phyloP scores from a whole-genome alignment of 495 filamentous ascomycete genomes.

The Aspergillus nidulans region DNA sequence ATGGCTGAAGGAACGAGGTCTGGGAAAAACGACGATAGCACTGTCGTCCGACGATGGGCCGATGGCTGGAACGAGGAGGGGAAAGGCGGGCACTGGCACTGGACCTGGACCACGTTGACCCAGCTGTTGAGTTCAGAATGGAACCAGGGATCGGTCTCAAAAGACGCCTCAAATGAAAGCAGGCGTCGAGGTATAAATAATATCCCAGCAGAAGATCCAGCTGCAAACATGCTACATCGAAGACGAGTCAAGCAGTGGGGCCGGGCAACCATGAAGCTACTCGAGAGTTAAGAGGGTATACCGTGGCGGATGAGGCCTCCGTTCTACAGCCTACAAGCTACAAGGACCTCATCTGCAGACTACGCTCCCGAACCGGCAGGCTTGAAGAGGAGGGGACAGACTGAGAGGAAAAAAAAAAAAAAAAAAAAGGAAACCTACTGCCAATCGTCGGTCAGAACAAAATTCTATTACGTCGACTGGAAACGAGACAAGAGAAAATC shows the following conservation, averaged over 20 bases:
- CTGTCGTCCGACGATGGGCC: slow-evolving; percentile 10
- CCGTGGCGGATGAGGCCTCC: background rate
- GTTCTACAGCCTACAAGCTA: background rate
- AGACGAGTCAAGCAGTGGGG: background rate
- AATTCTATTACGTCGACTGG: background rate
- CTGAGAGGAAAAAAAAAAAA: slow-evolving; percentile 3
- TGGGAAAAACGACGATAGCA: background rate
- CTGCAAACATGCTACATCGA: background rate
- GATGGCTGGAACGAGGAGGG: slow-evolving; percentile 4
- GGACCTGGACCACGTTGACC: background rate
- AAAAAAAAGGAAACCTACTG: background rate
- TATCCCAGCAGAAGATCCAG: background rate
- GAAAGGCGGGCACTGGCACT: slow-evolving; percentile 7
- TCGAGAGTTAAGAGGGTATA: background rate
- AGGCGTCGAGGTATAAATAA: background rate
- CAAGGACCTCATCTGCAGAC: background rate
- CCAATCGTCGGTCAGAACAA: slow-evolving; percentile 8
- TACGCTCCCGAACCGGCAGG: background rate
- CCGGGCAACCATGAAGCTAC: background rate
- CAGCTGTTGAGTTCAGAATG: background rate
- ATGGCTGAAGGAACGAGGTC: background rate
- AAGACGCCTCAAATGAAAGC: background rate
- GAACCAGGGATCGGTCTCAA: background rate
- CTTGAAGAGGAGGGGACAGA: background rate
- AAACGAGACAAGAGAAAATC: slow-evolving; percentile 2